phyloP scores from a whole-genome alignment of 441 rosid genomes.

The Brassica hybrid region DNA sequence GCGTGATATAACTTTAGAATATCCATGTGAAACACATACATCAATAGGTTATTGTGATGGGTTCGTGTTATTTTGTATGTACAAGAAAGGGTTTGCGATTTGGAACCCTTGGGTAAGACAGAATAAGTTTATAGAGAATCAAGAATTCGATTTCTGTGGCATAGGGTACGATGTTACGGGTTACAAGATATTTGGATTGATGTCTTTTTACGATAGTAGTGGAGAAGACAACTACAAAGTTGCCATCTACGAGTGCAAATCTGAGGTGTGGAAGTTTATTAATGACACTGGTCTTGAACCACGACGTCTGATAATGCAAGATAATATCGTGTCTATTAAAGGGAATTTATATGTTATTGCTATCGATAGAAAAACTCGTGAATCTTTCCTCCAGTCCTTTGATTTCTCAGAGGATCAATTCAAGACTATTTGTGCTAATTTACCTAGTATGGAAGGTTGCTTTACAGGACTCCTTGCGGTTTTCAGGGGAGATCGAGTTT shows the following conservation, averaged over 20 bases:
- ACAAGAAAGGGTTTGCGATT: background rate
- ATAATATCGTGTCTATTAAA: background rate
- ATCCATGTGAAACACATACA: background rate
- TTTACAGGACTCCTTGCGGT: background rate
- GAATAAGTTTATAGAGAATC: slow-evolving; percentile 2
- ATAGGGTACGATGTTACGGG: background rate
- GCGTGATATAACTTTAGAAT: slow-evolving; percentile 13
- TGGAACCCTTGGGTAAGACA: slow-evolving; percentile 27
- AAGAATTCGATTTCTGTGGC: background rate
- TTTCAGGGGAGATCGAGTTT: slow-evolving; percentile 26
- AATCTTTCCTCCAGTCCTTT: background rate
- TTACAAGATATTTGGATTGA: slow-evolving; percentile 14
- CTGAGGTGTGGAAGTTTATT: slow-evolving; percentile 18
- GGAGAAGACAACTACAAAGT: background rate
- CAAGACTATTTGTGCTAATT: slow-evolving; percentile 11
- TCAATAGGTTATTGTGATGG: slow-evolving; percentile 16
- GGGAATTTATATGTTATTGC: slow-evolving; percentile 13
- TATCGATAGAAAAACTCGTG: background rate
- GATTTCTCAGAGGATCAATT: slow-evolving; percentile 18
- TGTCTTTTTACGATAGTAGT: background rate
- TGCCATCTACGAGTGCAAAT: slow-evolving; percentile 23
- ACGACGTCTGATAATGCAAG: background rate
- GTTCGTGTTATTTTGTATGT: background rate
- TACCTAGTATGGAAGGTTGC: background rate
- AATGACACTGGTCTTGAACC: background rate